Conservation (phyloP, 2,329 filamentous ascomycete species). For the Aspergillus pseudoterreus region DNA sequence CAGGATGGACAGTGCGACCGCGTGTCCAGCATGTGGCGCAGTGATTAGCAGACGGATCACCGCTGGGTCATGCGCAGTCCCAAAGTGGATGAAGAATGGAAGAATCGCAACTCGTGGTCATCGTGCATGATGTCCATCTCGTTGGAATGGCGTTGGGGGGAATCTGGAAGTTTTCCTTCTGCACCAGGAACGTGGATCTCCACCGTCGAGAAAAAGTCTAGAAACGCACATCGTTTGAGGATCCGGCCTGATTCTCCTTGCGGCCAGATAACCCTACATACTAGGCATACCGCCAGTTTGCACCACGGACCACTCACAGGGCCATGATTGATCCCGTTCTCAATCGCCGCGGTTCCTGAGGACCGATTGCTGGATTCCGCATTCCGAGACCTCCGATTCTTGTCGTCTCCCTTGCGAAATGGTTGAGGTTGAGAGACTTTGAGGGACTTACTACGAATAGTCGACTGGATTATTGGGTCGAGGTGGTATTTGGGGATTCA, state of each 20-base stretch:
- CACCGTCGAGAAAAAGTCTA: no score
- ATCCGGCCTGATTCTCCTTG: no score
- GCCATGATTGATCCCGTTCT: neutral
- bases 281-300: neutral
- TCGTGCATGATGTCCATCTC: neutral
- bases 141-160: neutral
- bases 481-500: neutral
- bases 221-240: no score
- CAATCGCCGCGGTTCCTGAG: neutral
- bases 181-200: no score
- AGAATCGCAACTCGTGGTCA: constrained; percentile 2
- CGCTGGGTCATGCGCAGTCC: constrained; percentile 10
- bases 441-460: no score
- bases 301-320: neutral
- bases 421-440: no score
- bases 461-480: no score
- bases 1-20: neutral
- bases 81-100: neutral
- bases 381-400: constrained; percentile 8
- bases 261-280: no score
- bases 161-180: no score
- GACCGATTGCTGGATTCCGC: neutral
- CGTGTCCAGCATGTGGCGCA: constrained; percentile 12
- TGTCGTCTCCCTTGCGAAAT: neutral
- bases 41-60: constrained; percentile 14